These are phyloP conservation scores for Fusarium succisae DNA, from an alignment of 2,329 filamentous ascomycete species.

Conservation along the genomic window DNA sequence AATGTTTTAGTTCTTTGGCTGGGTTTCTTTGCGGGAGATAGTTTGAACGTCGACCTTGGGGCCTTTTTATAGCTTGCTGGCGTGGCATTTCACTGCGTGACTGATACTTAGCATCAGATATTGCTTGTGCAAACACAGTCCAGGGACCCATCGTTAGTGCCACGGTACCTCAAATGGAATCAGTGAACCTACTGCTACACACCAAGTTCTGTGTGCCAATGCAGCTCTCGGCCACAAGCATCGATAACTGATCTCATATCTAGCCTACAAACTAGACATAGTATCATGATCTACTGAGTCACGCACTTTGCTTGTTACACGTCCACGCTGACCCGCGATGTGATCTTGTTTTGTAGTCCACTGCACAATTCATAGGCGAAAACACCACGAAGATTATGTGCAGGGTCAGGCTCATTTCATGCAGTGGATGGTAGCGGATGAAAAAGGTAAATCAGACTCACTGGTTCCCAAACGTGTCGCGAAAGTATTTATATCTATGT, in stretches of 20 bases:
- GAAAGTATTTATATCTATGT: neutral
- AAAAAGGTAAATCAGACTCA: neutral
- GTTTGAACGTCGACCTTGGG: rapidly evolving
- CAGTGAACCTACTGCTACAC: neutral
- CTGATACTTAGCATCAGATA: neutral
- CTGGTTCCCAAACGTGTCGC: neutral
- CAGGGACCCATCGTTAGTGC: rapidly evolving
- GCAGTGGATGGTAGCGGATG: rapidly evolving
- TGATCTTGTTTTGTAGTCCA: neutral
- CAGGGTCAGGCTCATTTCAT: neutral
- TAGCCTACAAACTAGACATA: neutral
- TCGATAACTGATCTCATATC: rapidly evolving
- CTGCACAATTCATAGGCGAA: rapidly evolving
- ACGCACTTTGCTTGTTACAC: rapidly evolving
- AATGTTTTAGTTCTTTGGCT: rapidly evolving
- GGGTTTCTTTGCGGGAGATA: rapidly evolving
- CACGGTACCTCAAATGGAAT: rapidly evolving
- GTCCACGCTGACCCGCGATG: neutral
- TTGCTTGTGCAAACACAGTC: rapidly evolving
- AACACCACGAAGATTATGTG: rapidly evolving
- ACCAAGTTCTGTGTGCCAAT: neutral
- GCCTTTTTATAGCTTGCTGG: neutral
- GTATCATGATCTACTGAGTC: rapidly evolving
- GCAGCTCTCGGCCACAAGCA: rapidly evolving
- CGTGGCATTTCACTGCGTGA: neutral